A percentile compares a stretch with the other conserved stretches of the same genome.
Conservation (phyloP, 768 basidiomycete species). For the Arthromyces matolae region DNA sequence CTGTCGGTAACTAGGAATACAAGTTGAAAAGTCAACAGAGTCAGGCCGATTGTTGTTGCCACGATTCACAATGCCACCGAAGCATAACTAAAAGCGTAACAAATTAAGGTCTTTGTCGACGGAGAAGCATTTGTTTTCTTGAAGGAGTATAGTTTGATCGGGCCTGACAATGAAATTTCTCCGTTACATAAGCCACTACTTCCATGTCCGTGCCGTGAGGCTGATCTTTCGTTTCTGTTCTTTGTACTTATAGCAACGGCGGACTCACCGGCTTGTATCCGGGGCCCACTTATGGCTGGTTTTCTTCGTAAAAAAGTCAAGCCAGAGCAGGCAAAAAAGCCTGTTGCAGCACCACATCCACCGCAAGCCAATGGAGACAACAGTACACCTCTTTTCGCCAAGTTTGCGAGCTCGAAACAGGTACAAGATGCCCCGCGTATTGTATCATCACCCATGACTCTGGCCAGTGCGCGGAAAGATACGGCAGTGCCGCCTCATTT, state of each 20-base stretch:
- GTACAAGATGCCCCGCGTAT: conserved; percentile 23
- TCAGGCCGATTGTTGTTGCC: too few relatives aligned
- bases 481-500: conserved; percentile 10
- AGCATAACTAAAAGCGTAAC: too few relatives aligned
- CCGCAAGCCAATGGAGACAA: conserved; percentile 10
- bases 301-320: conserved; percentile 54
- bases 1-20: too few relatives aligned
- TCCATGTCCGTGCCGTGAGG: too few relatives aligned
- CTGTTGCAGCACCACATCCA: conserved; percentile 9
- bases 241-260: conserved; percentile 9
- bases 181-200: too few relatives aligned
- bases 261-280: conserved; percentile 3
- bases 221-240: too few relatives aligned
- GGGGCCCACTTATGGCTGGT: conserved; percentile 41
- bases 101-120: too few relatives aligned
- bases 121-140: too few relatives aligned
- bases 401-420: conserved; percentile 31
- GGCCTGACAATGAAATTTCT: too few relatives aligned
- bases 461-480: conserved; percentile 27
- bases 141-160: too few relatives aligned
- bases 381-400: conserved; percentile 40
- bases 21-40: too few relatives aligned
- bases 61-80: too few relatives aligned
- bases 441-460: conserved; percentile 37
- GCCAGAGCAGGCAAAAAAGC: conserved; percentile 23